A percentile compares a stretch with the other conserved stretches of the same genome.
Conservation (phyloP, 192 early-diverging fungal species). For the Kickxella alabastrina region DNA sequence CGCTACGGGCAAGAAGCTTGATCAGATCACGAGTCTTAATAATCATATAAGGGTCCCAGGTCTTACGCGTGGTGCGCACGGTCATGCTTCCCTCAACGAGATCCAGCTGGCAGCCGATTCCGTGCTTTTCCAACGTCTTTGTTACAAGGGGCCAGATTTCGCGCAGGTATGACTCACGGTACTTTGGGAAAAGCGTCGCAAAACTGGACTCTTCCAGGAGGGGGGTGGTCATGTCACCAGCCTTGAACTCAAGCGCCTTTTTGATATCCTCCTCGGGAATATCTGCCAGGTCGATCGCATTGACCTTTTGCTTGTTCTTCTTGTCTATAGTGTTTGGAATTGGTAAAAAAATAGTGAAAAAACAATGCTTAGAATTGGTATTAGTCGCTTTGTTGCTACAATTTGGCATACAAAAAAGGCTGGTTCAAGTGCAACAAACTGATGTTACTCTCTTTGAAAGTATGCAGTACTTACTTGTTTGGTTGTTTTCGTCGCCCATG, state of each 20-base stretch:
- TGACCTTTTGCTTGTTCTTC: slow-evolving; percentile 18
- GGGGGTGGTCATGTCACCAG: slow-evolving; percentile 63
- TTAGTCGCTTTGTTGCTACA: too few species aligned
- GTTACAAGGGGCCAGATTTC: slow-evolving; percentile 91
- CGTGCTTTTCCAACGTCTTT: slow-evolving; percentile 74
- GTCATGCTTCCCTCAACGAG: slow-evolving; percentile 97
- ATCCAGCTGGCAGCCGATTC: slow-evolving; percentile 86
- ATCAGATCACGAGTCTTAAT: slow-evolving; percentile 93
- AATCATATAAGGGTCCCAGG: slow-evolving; percentile 91
- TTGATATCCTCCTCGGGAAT: slow-evolving; percentile 53
- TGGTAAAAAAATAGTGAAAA: too few species aligned
- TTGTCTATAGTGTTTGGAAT: not conserved
- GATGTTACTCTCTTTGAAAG: too few species aligned
- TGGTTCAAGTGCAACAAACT: too few species aligned
- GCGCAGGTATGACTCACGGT: slow-evolving; percentile 89
- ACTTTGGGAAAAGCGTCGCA: slow-evolving; percentile 97
- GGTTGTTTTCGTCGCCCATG: too few species aligned
- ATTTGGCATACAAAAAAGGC: too few species aligned
- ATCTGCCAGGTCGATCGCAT: slow-evolving; percentile 27
- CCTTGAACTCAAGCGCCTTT: slow-evolving; percentile 84
- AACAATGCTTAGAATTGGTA: not conserved
- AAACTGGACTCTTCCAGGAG: slow-evolving; percentile 95
- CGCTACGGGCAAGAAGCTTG: slow-evolving; percentile 89
- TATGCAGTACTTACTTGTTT: too few species aligned
- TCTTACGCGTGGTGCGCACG: slow-evolving; percentile 93